A percentile compares a stretch with the other conserved stretches of the same genome.
Evolutionary conservation across 768 basidiomycete species (phyloP).

Genomic region (Leccinum rimulosum): DNA sequence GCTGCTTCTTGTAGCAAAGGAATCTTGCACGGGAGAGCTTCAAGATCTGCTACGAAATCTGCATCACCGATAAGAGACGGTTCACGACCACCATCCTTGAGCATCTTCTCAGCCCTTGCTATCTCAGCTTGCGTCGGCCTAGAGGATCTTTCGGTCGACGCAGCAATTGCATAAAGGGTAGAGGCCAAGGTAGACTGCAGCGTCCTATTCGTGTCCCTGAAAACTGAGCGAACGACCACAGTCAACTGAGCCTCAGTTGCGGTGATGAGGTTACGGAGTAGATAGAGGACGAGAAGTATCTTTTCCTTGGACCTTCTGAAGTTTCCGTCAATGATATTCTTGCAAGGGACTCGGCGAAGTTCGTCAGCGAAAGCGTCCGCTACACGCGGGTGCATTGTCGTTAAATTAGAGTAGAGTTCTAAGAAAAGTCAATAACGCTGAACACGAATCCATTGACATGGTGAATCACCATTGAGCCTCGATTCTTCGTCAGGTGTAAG

Average conservation of each 20-base stretch:
- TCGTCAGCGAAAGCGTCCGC: slow-evolving; percentile 20
- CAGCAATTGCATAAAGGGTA: slow-evolving; percentile 13
- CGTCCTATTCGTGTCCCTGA: slow-evolving; percentile 14
- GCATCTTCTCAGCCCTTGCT: slow-evolving; percentile 16
- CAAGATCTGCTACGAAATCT: slow-evolving; percentile 25
- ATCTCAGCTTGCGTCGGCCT: slow-evolving; percentile 14
- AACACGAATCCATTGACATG: not conserved
- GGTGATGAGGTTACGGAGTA: slow-evolving; percentile 14
- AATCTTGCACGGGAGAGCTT: slow-evolving; percentile 4
- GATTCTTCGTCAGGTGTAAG: slow-evolving; percentile 15
- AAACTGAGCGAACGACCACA: slow-evolving; percentile 14
- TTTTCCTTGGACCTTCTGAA: slow-evolving; percentile 26
- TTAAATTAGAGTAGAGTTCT: slow-evolving; percentile 20
- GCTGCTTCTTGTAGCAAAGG: slow-evolving; percentile 18
- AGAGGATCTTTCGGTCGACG: not conserved
- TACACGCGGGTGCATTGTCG: slow-evolving; percentile 16
- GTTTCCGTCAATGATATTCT: slow-evolving; percentile 15
- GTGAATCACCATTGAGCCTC: slow-evolving; percentile 10
- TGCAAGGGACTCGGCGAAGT: slow-evolving; percentile 13
- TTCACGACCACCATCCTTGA: slow-evolving; percentile 22
- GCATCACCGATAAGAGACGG: slow-evolving; percentile 19
- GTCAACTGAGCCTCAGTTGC: slow-evolving; percentile 14
- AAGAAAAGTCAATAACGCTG: not conserved
- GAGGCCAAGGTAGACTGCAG: slow-evolving; percentile 13
- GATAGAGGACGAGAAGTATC: slow-evolving; percentile 16